Percentiles rank a stretch among this genome's conserved stretches.
Conservation (phyloP, 2,329 filamentous ascomycete species). For the Phyllosticta citribraziliensis region DNA sequence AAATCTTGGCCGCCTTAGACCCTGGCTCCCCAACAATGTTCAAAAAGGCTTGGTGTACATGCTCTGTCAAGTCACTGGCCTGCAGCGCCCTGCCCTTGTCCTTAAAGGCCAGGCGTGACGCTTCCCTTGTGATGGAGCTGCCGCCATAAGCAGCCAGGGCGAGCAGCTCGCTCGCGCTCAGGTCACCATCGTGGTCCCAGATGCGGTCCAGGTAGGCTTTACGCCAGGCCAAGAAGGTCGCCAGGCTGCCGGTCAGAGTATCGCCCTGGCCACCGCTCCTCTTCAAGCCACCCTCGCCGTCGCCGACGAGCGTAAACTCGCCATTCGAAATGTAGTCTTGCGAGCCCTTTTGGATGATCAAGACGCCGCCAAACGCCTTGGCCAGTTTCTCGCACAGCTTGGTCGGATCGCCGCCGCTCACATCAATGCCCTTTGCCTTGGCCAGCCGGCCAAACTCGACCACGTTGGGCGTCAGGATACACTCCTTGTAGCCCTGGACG, state of each 20-base stretch:
- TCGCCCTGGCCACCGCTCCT: slow-evolving; percentile 91
- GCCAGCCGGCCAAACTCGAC: slow-evolving; percentile 83
- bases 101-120: slow-evolving; percentile 74
- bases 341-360: slow-evolving; percentile 79
- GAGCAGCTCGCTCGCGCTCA: slow-evolving; percentile 52
- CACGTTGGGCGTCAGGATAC: slow-evolving; percentile 88
- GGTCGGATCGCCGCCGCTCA: slow-evolving; percentile 39
- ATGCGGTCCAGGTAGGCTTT: slow-evolving; percentile 75
- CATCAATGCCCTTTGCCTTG: slow-evolving; percentile 60
- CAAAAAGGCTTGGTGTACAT: slow-evolving; percentile 74
- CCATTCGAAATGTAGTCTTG: slow-evolving; percentile 80
- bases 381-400: slow-evolving; percentile 62
- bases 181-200: slow-evolving; percentile 54
- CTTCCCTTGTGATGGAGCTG: slow-evolving; percentile 80
- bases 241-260: slow-evolving; percentile 81
- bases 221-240: slow-evolving; percentile 81
- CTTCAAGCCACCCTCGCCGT: slow-evolving; percentile 75
- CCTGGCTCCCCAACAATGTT: slow-evolving; percentile 61
- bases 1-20: slow-evolving; percentile 5
- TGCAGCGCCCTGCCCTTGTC: slow-evolving; percentile 82
- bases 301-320: slow-evolving; percentile 61
- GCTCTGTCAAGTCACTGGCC: slow-evolving; percentile 84
- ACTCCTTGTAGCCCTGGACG: slow-evolving; percentile 69
- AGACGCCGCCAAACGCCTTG: slow-evolving; percentile 72
- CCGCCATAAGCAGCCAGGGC: slow-evolving; percentile 78